Evolutionary conservation across 1,284 basidiomycete genomes (phyloP).

Genomic region (Quambalaria eucalypti): DNA sequence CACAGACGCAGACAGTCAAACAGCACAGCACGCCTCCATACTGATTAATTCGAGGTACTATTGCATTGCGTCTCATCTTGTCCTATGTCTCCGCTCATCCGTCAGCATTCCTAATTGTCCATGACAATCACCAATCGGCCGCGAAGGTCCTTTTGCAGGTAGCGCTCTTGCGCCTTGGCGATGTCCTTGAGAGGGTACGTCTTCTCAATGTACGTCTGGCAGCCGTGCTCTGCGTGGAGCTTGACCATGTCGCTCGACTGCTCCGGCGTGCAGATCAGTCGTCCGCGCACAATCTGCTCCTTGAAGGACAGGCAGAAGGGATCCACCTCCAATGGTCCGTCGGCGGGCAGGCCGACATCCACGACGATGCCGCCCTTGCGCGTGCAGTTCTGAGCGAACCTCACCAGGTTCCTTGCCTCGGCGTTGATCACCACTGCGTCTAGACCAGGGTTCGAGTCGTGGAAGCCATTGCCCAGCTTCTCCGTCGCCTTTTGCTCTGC

Average conservation of each 20-base stretch:
- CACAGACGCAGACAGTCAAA: too few species aligned
- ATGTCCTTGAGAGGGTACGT: slow-evolving; percentile 32
- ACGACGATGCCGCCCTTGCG: slow-evolving; percentile 29
- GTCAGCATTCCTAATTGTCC: too few species aligned
- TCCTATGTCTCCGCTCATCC: too few species aligned
- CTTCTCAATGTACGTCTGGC: slow-evolving; percentile 31
- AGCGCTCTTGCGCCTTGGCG: neutral
- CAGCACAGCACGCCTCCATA: too few species aligned
- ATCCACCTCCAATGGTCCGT: slow-evolving; percentile 29
- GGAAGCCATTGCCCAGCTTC: slow-evolving; percentile 21
- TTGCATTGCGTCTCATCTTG: too few species aligned
- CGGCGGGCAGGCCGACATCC: slow-evolving; percentile 33
- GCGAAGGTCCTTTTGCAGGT: neutral
- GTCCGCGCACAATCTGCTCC: slow-evolving; percentile 33
- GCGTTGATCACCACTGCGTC: slow-evolving; percentile 32
- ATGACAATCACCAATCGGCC: neutral
- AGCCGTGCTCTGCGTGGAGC: slow-evolving; percentile 22
- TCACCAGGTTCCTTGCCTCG: slow-evolving; percentile 23
- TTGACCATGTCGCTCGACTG: slow-evolving; percentile 35
- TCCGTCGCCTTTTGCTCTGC: slow-evolving; percentile 20
- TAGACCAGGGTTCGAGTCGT: slow-evolving; percentile 34
- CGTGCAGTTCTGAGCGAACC: slow-evolving; percentile 29
- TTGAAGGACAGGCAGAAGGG: slow-evolving; percentile 34
- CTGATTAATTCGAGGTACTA: too few species aligned
- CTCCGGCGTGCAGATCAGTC: slow-evolving; percentile 33